Percentiles rank a stretch among this genome's conserved stretches.
Conservation (phyloP, 345 rosid species). For the Pistacia integerrima region DNA sequence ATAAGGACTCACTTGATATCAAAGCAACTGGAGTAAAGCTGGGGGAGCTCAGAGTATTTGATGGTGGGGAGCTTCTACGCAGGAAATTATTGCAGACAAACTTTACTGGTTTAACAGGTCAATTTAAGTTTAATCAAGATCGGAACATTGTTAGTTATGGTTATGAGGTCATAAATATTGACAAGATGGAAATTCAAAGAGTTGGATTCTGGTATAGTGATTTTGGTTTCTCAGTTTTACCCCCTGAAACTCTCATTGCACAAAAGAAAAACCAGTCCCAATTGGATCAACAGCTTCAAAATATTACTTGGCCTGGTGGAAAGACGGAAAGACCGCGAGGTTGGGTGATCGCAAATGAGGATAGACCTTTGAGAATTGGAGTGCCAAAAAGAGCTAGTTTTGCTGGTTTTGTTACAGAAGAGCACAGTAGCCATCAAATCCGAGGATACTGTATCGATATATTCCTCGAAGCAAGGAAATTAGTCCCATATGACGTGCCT, state of each 20-base stretch:
- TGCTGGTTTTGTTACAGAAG: constrained; percentile 65
- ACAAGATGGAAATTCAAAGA: constrained; percentile 35
- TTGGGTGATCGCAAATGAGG: constrained; percentile 69
- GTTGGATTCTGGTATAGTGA: constrained; percentile 75
- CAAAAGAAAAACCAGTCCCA: constrained; percentile 28
- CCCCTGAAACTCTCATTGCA: constrained; percentile 41
- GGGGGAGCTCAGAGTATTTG: constrained; percentile 57
- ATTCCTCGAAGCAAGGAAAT: constrained; percentile 65
- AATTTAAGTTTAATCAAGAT: constrained; percentile 53
- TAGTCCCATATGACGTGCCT: constrained; percentile 75
- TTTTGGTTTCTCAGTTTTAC: constrained; percentile 55
- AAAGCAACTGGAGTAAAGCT: constrained; percentile 38
- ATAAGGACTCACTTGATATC: constrained; percentile 31
- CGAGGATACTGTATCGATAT: constrained; percentile 78
- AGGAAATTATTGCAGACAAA: constrained; percentile 53
- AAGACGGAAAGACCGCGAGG: constrained; percentile 70
- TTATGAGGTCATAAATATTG: constrained; percentile 77
- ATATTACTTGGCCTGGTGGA: constrained; percentile 86
- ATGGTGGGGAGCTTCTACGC: constrained; percentile 54
- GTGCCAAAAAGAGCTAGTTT: constrained; percentile 85
- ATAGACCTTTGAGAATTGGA: constrained; percentile 69
- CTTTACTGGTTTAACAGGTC: constrained; percentile 79
- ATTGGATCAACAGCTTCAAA: constrained; percentile 48
- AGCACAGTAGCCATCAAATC: constrained; percentile 43
- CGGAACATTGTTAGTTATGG: constrained; percentile 48